Evolutionary conservation across 805 yeast species (phyloP), one percentile per base, ranked within the genome.

Genomic region (Sugiyamaella americana): DNA sequence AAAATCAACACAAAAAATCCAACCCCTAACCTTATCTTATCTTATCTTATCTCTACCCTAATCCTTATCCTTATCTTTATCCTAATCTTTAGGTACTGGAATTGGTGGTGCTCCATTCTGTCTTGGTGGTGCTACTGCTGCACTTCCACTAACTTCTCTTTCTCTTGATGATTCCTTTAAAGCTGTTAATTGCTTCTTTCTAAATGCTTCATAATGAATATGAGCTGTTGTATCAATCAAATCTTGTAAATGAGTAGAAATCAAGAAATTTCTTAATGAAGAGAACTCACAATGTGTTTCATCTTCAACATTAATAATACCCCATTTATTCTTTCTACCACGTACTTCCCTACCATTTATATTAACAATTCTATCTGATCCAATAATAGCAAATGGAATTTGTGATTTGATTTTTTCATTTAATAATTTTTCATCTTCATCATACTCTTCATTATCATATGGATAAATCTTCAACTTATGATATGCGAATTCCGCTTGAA

Each of bases 231-330:
- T 80, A 67, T 93, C 98, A 59, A 93, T 89, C 65, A 93, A 79
- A 65, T 91, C 98, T 66, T 88, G 97, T 60, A 93, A 74, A 66
- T 93, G 97, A 5, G 98, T 87, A 71, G 96, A 81, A 40, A 96
- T 87, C 61, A 93, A 77, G 66, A 93, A 93, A 65, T 87, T 95
- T 69, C 97, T 80, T 62, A 93, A 79, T 58, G 87, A 88, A 34
- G 87, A 87, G 73, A 93, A 93, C 70, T 93, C 98, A 69, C 96
- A 88, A 69, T 93, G 98, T 46, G 83, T 78, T 45, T 87, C 88
- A 69, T 93, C 96, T 69, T 89, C 97, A 51, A 93, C 87, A 65
- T 88, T 86, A 60, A 91, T 84, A 16, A 84, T 75, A 20, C 97
- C 97, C 96, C 96, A 91, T 62, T 83, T 81, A 47, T 94, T 88